Percentiles rank a stretch among this genome's conserved stretches.
Evolutionary conservation across 2,329 filamentous ascomycete species (phyloP).

Genomic region (Septoria linicola): DNA sequence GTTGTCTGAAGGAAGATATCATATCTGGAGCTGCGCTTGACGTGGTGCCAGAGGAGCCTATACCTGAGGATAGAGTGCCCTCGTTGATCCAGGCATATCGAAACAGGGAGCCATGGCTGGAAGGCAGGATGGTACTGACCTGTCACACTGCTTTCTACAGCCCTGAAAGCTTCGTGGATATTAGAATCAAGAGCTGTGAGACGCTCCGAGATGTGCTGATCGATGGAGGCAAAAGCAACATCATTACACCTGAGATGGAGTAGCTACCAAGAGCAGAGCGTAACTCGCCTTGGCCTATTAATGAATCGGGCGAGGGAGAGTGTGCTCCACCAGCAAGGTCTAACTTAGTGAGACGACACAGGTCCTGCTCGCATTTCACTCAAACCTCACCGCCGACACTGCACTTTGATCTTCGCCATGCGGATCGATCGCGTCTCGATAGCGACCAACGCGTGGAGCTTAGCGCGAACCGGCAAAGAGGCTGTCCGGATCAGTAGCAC

Average conservation of each 20-base stretch:
- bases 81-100: constrained; percentile 34
- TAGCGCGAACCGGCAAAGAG: background rate
- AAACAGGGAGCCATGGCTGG: constrained; percentile 44
- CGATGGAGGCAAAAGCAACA: constrained; percentile 28
- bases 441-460: no score
- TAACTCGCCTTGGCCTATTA: no score
- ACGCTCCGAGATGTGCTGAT: constrained; percentile 33
- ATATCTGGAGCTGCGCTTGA: constrained; percentile 36
- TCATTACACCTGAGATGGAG: constrained; percentile 33
- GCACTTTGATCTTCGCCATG: background rate
- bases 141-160: constrained; percentile 34
- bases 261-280: constrained; percentile 2
- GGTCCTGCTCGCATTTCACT: no score
- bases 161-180: constrained; percentile 33
- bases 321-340: no score
- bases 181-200: constrained; percentile 32
- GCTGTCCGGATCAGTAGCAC: background rate
- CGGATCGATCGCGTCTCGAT: no score
- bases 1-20: constrained; percentile 31
- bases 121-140: constrained; percentile 41
- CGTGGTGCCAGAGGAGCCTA: constrained; percentile 38
- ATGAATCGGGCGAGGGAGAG: no score
- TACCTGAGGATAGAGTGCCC: constrained; percentile 33
- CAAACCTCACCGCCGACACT: no score
- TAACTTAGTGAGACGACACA: no score